Evolutionary conservation across 163 green algal species (phyloP).

Genomic region (Scenedesmus sp.): DNA sequence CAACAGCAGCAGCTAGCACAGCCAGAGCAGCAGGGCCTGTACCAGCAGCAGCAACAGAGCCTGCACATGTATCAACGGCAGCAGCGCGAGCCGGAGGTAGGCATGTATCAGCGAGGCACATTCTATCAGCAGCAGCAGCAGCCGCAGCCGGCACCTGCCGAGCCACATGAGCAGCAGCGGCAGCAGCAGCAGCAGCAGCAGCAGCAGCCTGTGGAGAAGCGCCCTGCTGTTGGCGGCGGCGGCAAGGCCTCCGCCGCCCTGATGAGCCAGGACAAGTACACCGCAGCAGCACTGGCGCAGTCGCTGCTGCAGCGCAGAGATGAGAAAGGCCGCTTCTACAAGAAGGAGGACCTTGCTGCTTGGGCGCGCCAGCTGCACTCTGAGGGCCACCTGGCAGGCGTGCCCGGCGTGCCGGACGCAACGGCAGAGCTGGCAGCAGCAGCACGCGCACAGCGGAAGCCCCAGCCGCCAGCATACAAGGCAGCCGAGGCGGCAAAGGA

Average conservation of each 20-base stretch:
- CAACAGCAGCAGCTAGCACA: slow-evolving; percentile 3
- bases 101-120: no score
- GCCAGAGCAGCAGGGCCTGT: neutral
- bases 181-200: slow-evolving; percentile 25
- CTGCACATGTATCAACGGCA: neutral
- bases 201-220: neutral
- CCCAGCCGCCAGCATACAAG: neutral
- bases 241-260: neutral
- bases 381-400: neutral
- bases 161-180: neutral
- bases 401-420: neutral
- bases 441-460: neutral
- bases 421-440: slow-evolving; percentile 19
- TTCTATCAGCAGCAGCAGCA: slow-evolving; percentile 11
- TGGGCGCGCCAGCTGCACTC: slow-evolving; percentile 31
- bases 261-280: neutral
- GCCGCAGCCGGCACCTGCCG: neutral
- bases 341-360: slow-evolving; percentile 41
- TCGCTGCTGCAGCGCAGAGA: slow-evolving; percentile 29
- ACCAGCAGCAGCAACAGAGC: slow-evolving; percentile 9
- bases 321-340: slow-evolving; percentile 38
- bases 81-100: neutral
- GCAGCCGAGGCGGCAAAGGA: slow-evolving; percentile 18
- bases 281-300: slow-evolving; percentile 10
- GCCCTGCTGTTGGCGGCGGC: neutral